phyloP scores from a whole-genome alignment of 2,329 filamentous ascomycete genomes.

The Arthrobotrys pseudoclavata region DNA sequence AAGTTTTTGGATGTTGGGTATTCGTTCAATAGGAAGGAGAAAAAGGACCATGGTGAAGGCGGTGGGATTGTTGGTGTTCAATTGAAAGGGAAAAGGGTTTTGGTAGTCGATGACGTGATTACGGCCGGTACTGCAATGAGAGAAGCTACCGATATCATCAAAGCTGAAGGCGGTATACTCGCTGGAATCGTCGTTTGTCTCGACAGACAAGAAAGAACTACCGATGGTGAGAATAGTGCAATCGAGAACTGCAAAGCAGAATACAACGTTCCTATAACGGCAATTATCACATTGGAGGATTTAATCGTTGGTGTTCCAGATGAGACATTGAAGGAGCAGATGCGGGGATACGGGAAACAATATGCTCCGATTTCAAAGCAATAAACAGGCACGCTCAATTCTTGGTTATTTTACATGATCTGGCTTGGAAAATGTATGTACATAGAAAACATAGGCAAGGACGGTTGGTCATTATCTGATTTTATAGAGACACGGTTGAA shows the following conservation, averaged over 20 bases:
- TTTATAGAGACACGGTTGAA: conserved; percentile 98
- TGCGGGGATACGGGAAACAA: conserved; percentile 79
- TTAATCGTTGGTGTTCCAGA: conserved; percentile 78
- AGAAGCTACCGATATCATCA: conserved; percentile 91
- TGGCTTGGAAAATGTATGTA: conserved; percentile 31
- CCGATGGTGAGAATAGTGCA: conserved; percentile 80
- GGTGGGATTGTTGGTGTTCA: conserved; percentile 90
- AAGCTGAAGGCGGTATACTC: conserved; percentile 84
- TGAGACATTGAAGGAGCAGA: conserved; percentile 74
- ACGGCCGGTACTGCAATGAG: conserved; percentile 94
- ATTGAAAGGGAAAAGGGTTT: conserved; percentile 84
- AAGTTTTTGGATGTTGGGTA: conserved; percentile 80
- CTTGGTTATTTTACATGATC: background rate
- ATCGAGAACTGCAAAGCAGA: conserved; percentile 88
- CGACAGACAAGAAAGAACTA: conserved; percentile 87
- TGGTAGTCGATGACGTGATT: conserved; percentile 97
- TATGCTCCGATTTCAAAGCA: conserved; percentile 66
- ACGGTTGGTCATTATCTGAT: conserved; percentile 72
- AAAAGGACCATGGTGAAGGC: conserved; percentile 95
- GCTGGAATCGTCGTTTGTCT: conserved; percentile 90
- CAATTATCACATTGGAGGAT: conserved; percentile 87
- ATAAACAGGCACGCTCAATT: conserved; percentile 15
- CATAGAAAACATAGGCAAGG: conserved; percentile 21
- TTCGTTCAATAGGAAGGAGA: conserved; percentile 95
- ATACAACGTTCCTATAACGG: conserved; percentile 83